phyloP scores from a whole-genome alignment of 2,329 filamentous ascomycete genomes.

The Domatiomyces globalis region DNA sequence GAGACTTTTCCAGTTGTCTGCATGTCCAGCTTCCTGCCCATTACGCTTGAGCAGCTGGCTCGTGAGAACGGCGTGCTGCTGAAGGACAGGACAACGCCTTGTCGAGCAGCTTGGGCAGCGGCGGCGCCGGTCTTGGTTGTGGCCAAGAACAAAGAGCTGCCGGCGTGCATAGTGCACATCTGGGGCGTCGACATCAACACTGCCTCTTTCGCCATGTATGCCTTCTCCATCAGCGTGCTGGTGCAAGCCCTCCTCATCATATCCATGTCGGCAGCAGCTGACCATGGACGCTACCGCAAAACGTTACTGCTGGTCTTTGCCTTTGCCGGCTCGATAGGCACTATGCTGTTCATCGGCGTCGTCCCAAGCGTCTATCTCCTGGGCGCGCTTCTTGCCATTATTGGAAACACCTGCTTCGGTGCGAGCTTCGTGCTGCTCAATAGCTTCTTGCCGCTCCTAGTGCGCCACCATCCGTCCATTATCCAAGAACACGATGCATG shows the following conservation, averaged over 20 bases:
- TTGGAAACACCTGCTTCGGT: conserved; percentile 88
- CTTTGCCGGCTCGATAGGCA: conserved; percentile 62
- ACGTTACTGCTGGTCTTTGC: conserved; percentile 74
- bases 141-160: conserved; percentile 13
- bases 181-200: conserved; percentile 83
- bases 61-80: conserved; percentile 81
- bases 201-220: conserved; percentile 96
- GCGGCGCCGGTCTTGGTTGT: conserved; percentile 21
- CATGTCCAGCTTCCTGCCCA: conserved; percentile 79
- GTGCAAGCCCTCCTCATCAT: conserved; percentile 83
- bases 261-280: conserved; percentile 88
- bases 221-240: conserved; percentile 82
- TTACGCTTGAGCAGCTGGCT: conserved; percentile 84
- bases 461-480: conserved; percentile 61
- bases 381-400: conserved; percentile 68
- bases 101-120: conserved; percentile 45
- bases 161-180: conserved; percentile 60
- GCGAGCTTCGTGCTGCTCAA: conserved; percentile 92
- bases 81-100: conserved; percentile 61
- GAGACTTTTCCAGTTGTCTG: conserved; percentile 94
- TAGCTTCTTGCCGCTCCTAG: conserved; percentile 81
- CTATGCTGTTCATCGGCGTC: conserved; percentile 78
- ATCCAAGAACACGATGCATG: conserved; percentile 1
- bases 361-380: conserved; percentile 62
- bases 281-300: conserved; percentile 87